Evolutionary conservation across 805 yeast genomes (phyloP), one percentile per base, ranked within the genome.

Genomic region (Yamadazyma takamatsuzukensis): DNA sequence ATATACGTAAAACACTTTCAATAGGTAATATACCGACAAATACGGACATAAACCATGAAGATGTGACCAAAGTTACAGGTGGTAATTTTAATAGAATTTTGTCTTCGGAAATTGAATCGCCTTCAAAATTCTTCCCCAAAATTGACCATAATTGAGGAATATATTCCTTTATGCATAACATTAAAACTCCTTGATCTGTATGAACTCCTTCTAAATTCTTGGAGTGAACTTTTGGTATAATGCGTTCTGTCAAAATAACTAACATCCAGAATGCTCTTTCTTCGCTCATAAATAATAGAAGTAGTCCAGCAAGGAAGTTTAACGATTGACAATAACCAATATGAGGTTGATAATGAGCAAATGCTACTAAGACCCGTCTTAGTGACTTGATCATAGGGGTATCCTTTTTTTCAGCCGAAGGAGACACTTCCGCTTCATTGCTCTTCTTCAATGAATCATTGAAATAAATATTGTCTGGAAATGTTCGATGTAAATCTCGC

Each of bases 1-100:
- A 90, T 0, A 93, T 80, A 35, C 97, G 64, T 27, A 93, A 63
- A 6, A 87, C 82, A 0, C 94, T 76, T 51, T 93, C 97, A 15
- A 87, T 77, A 0, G 98, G 98, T 16, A 93, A 59, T 1, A 82
- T 78, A 0, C 95, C 96, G 21, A 93, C 87, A 59, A 84, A 93
- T n/a, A 86, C 75, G 48, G 96, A 84, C 97, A 93, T 90, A 53
- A 93, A 93, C 98, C 98, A 93, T 34, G 95, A 80, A 0, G 96
- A 90, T 1, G 97, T 93, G 45, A 95, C 93, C 28, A 93, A 68
- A 1, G 96, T 84, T 4, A 93, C 74, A 2, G 97, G 95, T 1
- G 98, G 97, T 27, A 89, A 61, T 44, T 83, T 80, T 11, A 76
- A 70, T 19, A 90, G 68, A 39, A 85, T 79, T 49, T 72, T 69